Percentiles rank a stretch among this genome's conserved stretches.
Evolutionary conservation across 495 filamentous ascomycete genomes (phyloP).

Genomic region (Pyronema omphalodes): DNA sequence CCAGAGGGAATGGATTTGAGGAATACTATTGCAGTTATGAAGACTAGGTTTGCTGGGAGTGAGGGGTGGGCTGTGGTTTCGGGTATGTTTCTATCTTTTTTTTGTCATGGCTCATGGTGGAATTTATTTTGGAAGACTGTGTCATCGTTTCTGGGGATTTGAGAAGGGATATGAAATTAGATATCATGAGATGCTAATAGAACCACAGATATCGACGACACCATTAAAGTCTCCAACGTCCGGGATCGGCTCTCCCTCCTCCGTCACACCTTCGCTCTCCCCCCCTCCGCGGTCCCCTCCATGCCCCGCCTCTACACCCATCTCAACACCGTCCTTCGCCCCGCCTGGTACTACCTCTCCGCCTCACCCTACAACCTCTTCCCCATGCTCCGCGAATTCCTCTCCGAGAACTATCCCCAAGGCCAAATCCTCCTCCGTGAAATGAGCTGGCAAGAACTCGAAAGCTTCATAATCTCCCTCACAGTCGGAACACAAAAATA

Average conservation of each 20-base stretch:
- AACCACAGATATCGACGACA: conserved; percentile 68
- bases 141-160: too few species aligned
- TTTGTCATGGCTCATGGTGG: neutral
- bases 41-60: conserved; percentile 53
- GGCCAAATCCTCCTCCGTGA: conserved; percentile 75
- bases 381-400: conserved; percentile 61
- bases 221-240: conserved; percentile 81
- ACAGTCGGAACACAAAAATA: conserved; percentile 72
- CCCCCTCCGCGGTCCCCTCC: conserved; percentile 47
- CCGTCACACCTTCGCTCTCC: conserved; percentile 61
- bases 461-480: conserved; percentile 58
- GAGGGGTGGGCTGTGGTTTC: conserved; percentile 79
- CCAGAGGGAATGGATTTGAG: conserved; percentile 29
- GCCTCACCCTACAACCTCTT: conserved; percentile 92
- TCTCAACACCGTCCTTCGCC: conserved; percentile 34
- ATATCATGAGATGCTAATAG: neutral
- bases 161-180: neutral
- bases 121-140: neutral
- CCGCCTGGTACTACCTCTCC: conserved; percentile 83
- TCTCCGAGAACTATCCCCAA: conserved; percentile 46
- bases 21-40: conserved; percentile 26
- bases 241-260: conserved; percentile 60
- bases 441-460: conserved; percentile 69
- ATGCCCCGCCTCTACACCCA: conserved; percentile 79
- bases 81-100: conserved; percentile 33